Base-by-base conservation (phyloP, 1,284 basidiomycete genomes). In the Erythrobasidium hasegawianum region DNA sequence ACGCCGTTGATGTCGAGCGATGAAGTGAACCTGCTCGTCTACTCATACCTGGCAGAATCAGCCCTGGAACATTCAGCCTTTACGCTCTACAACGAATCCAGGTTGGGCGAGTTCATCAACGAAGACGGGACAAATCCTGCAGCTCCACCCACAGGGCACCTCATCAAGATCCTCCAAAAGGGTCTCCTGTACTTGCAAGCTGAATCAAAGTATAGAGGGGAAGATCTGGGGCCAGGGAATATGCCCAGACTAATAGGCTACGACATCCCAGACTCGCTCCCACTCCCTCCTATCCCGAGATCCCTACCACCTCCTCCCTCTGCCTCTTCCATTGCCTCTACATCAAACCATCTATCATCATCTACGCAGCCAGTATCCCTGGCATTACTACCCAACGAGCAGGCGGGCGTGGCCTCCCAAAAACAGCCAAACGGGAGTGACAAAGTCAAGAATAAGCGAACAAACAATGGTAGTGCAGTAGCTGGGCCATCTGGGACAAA, bases 151-250 rank as follows among this genome's bases (percentile, higher is more conserved):
- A 84, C 88, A 18, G 89, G 89, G 10, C 87, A 90, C 74, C 83
- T 92, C 27, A 80, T 90, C 54, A 86, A 89, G 67, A 83, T 90
- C 14, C 82, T 91, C 33, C 83, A 84, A 75, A 91, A 90, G 76
- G 85, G 89, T 4, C 78, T 92, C 20, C 81, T 90, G 13, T 91
- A 90, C 71, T 80, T 83, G n/a, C 89, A 92, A 77, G 88, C 88
- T 40, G 89, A 91, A 78, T 82, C 85, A 1, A 41, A 59, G 27
- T 74, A 71, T 47, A 40, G 72, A 27, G 69, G 72, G 13, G 68
- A 69, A 40, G 68, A 69, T 26, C 11, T 64, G 16, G 9, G 27
- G 4, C 33, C 33, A 33, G 8, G 22, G 2, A 65, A 68, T 13
- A 22, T 50, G 1, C 70, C 70, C 0, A 67, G 70, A 9, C 55